These are phyloP conservation scores for Chloromonas sp. DNA, from an alignment of 163 green algal species.

Conservation along the genomic window DNA sequence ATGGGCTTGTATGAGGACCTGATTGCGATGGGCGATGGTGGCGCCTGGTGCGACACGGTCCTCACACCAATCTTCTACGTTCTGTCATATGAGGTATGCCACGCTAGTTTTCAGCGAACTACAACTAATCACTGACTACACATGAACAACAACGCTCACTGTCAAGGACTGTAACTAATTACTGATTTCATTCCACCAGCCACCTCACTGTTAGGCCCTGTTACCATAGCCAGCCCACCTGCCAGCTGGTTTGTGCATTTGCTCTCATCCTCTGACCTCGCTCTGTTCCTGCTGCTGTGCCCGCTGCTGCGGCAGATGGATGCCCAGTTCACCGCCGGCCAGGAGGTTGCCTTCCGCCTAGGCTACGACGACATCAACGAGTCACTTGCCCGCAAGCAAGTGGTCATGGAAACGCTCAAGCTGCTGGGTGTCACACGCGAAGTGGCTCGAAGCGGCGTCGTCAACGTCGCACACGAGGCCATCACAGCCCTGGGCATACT, in stretches of 20 bases:
- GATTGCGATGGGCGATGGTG: constrained; percentile 48
- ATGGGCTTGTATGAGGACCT: constrained; percentile 39
- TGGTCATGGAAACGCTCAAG: constrained; percentile 17
- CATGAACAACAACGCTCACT: no score
- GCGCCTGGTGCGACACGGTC: constrained; percentile 45
- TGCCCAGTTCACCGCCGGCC: constrained; percentile 20
- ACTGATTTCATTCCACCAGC: no score
- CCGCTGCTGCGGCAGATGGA: constrained; percentile 31
- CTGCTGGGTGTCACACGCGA: constrained; percentile 4
- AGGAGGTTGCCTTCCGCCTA: constrained; percentile 43
- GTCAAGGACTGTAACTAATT: no score
- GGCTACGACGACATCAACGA: constrained; percentile 67
- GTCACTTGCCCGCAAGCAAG: constrained; percentile 16
- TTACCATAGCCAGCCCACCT: no score
- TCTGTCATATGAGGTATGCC: constrained; percentile 21
- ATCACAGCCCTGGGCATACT: constrained; percentile 5
- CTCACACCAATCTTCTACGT: constrained; percentile 23
- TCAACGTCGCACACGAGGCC: constrained; percentile 1
- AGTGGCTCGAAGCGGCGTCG: constrained; percentile 8
- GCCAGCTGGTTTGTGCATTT: no score
- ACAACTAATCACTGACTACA: not conserved
- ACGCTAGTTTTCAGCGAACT: no score
- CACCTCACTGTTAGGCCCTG: no score
- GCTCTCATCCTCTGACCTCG: no score
- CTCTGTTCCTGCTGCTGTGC: no score